Evolutionary conservation across 495 filamentous ascomycete species (phyloP).

Genomic region (Hypoxylon fragiforme): DNA sequence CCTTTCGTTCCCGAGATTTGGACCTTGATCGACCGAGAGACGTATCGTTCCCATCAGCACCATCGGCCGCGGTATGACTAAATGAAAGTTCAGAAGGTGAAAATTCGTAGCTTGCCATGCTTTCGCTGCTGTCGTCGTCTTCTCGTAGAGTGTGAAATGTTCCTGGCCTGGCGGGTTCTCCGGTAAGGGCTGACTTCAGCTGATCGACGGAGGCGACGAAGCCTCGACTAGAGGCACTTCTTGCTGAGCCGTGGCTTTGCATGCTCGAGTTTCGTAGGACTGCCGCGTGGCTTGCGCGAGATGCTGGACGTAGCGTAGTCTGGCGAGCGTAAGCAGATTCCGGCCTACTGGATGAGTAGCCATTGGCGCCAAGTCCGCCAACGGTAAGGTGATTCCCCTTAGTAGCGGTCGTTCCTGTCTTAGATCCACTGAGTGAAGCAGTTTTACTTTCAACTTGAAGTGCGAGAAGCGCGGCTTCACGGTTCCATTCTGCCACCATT

Average conservation of each 20-base stretch:
- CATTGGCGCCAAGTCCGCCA: slow-evolving; percentile 55
- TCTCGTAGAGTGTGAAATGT: slow-evolving; percentile 34
- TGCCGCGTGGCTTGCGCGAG: slow-evolving; percentile 38
- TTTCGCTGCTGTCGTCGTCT: slow-evolving; percentile 58
- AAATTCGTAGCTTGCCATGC: slow-evolving; percentile 61
- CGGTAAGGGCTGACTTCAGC: slow-evolving; percentile 57
- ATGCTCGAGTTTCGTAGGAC: slow-evolving; percentile 48
- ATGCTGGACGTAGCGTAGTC: slow-evolving; percentile 47
- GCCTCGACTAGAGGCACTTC: slow-evolving; percentile 60
- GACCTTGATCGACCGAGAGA: slow-evolving; percentile 33
- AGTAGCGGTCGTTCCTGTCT: slow-evolving; percentile 60
- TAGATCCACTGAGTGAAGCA: slow-evolving; percentile 72
- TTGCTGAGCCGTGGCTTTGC: slow-evolving; percentile 53
- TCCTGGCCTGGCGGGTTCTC: slow-evolving; percentile 63
- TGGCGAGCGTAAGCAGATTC: slow-evolving; percentile 46
- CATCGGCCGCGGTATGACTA: slow-evolving; percentile 39
- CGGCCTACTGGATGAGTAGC: slow-evolving; percentile 38
- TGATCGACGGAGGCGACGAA: slow-evolving; percentile 85
- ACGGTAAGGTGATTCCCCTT: slow-evolving; percentile 58
- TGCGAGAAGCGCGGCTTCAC: slow-evolving; percentile 67
- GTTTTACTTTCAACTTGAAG: slow-evolving; percentile 69
- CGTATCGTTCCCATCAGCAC: slow-evolving; percentile 16
- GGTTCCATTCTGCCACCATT: slow-evolving; percentile 71
- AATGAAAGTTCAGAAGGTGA: slow-evolving; percentile 58
- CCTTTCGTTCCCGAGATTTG: slow-evolving; percentile 42